phyloP scores from a whole-genome alignment of 2,329 filamentous ascomycete species.

The Penicillium janthinellum region DNA sequence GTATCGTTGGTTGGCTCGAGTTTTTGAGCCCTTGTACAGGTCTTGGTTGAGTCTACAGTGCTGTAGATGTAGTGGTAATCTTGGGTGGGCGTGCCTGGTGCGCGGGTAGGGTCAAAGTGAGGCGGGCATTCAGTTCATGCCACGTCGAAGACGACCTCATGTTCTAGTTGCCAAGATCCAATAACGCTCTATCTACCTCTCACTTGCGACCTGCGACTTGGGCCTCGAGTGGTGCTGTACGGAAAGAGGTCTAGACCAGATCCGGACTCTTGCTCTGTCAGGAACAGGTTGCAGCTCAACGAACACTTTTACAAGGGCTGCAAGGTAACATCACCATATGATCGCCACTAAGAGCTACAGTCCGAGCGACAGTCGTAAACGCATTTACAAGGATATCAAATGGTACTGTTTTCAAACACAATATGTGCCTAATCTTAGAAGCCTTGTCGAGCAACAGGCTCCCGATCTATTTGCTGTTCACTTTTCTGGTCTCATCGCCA shows the following conservation, averaged over 20 bases:
- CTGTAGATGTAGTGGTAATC: too few species aligned
- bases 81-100: neutral
- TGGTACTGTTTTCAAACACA: slow-evolving; percentile 22
- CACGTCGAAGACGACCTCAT: slow-evolving; percentile 10
- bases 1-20: neutral
- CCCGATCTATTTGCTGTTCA: slow-evolving; percentile 29
- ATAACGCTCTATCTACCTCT: neutral
- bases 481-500: slow-evolving; percentile 31
- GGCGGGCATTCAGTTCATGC: slow-evolving; percentile 12
- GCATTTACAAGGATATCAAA: slow-evolving; percentile 7
- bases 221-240: neutral
- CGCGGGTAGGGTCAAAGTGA: slow-evolving; percentile 18
- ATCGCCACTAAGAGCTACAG: neutral
- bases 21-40: neutral
- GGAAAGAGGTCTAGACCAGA: neutral
- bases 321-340: neutral
- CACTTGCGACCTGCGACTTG: neutral
- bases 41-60: too few species aligned
- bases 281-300: neutral
- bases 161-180: neutral
- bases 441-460: slow-evolving; percentile 7
- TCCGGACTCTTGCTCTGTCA: neutral
- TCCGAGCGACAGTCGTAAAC: neutral
- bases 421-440: slow-evolving; percentile 26
- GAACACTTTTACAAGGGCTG: neutral